These are phyloP conservation scores for Moringa oleifera DNA, from an alignment of 345 rosid genomes.

Conservation along the genomic window DNA sequence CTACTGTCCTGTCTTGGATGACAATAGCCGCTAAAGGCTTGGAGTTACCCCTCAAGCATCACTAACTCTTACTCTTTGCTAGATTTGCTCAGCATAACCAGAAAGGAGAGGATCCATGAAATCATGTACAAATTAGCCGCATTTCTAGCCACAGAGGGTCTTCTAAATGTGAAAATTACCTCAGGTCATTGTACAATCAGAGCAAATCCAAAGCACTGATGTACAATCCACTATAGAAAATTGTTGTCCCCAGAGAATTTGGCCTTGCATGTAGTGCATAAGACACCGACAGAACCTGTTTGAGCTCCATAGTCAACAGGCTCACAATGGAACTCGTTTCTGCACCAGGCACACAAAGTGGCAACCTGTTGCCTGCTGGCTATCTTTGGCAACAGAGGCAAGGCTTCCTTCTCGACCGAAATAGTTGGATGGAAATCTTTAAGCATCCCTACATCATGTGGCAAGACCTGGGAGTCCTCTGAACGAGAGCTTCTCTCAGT, in stretches of 20 bases:
- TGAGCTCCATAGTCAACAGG: slow-evolving; percentile 24
- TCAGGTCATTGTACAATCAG: too few species aligned
- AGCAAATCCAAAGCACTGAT: too few species aligned
- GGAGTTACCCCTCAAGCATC: too few species aligned
- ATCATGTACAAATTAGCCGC: too few species aligned
- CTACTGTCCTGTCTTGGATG: too few species aligned
- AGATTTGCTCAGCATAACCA: too few species aligned
- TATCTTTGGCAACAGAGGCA: slow-evolving; percentile 39
- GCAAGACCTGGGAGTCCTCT: slow-evolving; percentile 19
- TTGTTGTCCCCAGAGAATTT: slow-evolving; percentile 29
- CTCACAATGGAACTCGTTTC: slow-evolving; percentile 32
- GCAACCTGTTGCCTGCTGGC: slow-evolving; percentile 26
- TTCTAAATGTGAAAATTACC: too few species aligned
- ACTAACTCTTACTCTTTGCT: too few species aligned
- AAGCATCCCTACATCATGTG: slow-evolving; percentile 25
- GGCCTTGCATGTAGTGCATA: slow-evolving; percentile 42
- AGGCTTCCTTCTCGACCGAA: slow-evolving; percentile 42
- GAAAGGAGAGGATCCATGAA: too few species aligned
- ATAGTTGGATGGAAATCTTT: slow-evolving; percentile 29
- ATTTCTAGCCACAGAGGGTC: too few species aligned
- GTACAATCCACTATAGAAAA: slow-evolving; percentile 18
- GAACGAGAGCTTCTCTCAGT: slow-evolving; percentile 24
- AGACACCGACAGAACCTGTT: slow-evolving; percentile 22
- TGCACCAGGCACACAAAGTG: slow-evolving; percentile 37
- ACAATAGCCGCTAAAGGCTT: too few species aligned